Percentiles rank a stretch among this genome's conserved stretches.
Conservation (phyloP, 164 flowering plant genomes). For the Piper longum region DNA sequence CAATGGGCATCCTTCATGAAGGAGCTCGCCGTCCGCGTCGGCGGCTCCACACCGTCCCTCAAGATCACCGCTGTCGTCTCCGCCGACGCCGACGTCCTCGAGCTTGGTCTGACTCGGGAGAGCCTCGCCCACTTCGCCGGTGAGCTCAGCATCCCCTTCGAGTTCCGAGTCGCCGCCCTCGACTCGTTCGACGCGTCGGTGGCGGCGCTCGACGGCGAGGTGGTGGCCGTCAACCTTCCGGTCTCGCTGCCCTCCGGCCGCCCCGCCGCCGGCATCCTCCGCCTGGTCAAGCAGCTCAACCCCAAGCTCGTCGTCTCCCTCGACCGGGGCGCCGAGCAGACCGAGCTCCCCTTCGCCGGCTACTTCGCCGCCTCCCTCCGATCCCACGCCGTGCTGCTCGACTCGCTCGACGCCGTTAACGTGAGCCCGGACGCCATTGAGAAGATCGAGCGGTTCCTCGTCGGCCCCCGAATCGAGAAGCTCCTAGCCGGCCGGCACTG, state of each 20-base stretch:
- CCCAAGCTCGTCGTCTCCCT: constrained; percentile 64
- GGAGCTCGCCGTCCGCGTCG: constrained; percentile 38
- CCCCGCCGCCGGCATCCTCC: constrained; percentile 33
- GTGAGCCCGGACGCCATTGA: constrained; percentile 29
- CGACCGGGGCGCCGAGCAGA: constrained; percentile 53
- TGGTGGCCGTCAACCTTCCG: constrained; percentile 58
- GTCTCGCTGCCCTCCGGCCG: constrained; percentile 23
- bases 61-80: constrained; percentile 64
- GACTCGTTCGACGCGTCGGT: constrained; percentile 26
- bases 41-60: constrained; percentile 27
- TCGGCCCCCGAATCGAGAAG: constrained; percentile 54
- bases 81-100: constrained; percentile 40
- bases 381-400: constrained; percentile 35
- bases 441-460: constrained; percentile 58
- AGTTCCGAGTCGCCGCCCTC: constrained; percentile 38
- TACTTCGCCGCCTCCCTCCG: constrained; percentile 45
- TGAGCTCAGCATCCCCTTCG: constrained; percentile 38
- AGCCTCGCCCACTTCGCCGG: constrained; percentile 51
- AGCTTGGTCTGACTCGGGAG: constrained; percentile 44
- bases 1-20: constrained; percentile 91
- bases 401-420: constrained; percentile 58
- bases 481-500: constrained; percentile 29
- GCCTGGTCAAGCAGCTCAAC: constrained; percentile 49
- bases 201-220: constrained; percentile 26
- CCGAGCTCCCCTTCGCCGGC: constrained; percentile 53